These are phyloP conservation scores for Saprolegnia parasitica DNA, from an alignment of 352 stramenopile species.

Conservation along the genomic window DNA sequence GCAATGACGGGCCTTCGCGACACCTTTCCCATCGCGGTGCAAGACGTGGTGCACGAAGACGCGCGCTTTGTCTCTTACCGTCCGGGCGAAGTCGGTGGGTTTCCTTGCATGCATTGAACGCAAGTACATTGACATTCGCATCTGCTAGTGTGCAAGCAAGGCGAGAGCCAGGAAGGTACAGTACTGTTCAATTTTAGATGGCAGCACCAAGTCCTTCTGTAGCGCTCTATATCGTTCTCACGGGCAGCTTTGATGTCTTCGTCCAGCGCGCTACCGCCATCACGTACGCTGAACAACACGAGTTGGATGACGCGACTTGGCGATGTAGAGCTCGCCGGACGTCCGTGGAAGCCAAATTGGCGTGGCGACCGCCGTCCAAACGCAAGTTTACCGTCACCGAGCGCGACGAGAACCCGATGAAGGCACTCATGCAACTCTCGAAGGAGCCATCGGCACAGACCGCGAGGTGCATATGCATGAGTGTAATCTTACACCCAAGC, in stretches of 20 bases:
- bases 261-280: neutral
- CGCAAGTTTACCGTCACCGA: neutral
- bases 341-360: neutral
- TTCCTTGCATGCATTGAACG: too few relatives aligned
- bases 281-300: neutral
- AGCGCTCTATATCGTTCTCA: slow-evolving; percentile 22
- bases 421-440: slow-evolving; percentile 9
- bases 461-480: too few relatives aligned
- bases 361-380: neutral
- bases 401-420: slow-evolving; percentile 16
- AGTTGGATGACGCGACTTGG: too few relatives aligned
- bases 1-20: neutral
- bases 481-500: neutral
- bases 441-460: neutral
- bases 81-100: too few relatives aligned
- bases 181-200: neutral
- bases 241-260: slow-evolving; percentile 6
- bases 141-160: slow-evolving; percentile 24
- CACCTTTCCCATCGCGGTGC: slow-evolving; percentile 19
- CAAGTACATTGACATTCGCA: too few relatives aligned
- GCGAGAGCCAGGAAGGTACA: slow-evolving; percentile 19
- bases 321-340: too few relatives aligned
- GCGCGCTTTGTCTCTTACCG: too few relatives aligned
- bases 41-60: neutral
- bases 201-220: neutral